Evolutionary conservation across 805 yeast species (phyloP).

Genomic region (Naumovozyma baii): DNA sequence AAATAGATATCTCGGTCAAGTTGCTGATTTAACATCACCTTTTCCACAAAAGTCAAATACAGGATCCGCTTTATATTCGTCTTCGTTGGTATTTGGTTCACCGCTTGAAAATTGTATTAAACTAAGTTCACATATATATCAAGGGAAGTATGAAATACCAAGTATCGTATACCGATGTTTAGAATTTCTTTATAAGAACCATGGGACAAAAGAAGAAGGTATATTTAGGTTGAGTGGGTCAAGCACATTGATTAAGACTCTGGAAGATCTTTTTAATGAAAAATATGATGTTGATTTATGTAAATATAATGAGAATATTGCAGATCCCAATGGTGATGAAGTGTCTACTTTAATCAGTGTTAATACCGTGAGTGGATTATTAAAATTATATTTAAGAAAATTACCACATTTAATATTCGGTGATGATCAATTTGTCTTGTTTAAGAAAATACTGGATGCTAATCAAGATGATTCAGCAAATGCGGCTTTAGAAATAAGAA

Average conservation of each 20-base stretch:
- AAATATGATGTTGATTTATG: slow-evolving; percentile 61
- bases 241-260: slow-evolving; percentile 57
- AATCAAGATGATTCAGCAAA: slow-evolving; percentile 24
- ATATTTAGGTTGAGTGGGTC: slow-evolving; percentile 87
- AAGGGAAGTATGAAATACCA: slow-evolving; percentile 41
- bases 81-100: slow-evolving; percentile 47
- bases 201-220: slow-evolving; percentile 82
- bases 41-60: background rate
- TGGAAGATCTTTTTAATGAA: slow-evolving; percentile 60
- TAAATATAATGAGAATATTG: slow-evolving; percentile 21
- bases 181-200: slow-evolving; percentile 50
- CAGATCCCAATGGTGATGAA: slow-evolving; percentile 15
- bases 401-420: slow-evolving; percentile 65
- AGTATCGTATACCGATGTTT: slow-evolving; percentile 69
- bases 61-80: background rate
- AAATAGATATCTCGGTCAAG: background rate
- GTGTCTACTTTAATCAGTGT: slow-evolving; percentile 43
- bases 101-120: slow-evolving; percentile 43
- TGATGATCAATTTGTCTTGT: slow-evolving; percentile 35
- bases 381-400: slow-evolving; percentile 74
- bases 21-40: background rate
- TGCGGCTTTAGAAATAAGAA: slow-evolving; percentile 26
- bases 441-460: slow-evolving; percentile 30
- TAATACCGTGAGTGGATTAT: slow-evolving; percentile 77
- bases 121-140: slow-evolving; percentile 38